Percentiles rank a stretch among this genome's conserved stretches.
phyloP scores from a whole-genome alignment of 2,329 filamentous ascomycete genomes.

The Colletotrichum noveboracense region DNA sequence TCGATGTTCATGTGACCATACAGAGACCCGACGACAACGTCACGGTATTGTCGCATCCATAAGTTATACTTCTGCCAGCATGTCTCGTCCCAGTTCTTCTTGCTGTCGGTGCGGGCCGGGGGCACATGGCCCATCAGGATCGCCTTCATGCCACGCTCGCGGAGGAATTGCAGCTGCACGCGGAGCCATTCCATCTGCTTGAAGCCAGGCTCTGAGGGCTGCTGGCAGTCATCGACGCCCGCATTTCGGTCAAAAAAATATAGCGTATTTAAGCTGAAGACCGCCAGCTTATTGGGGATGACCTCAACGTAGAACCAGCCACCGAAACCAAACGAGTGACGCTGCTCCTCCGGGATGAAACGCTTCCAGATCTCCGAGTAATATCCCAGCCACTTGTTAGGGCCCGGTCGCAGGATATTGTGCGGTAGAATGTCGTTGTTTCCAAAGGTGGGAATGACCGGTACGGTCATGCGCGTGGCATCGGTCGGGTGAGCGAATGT shows the following conservation, averaged over 20 bases:
- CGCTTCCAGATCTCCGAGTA: slow-evolving; percentile 81
- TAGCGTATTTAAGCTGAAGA: slow-evolving; percentile 94
- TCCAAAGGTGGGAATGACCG: slow-evolving; percentile 88
- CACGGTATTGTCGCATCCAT: slow-evolving; percentile 89
- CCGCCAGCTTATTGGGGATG: slow-evolving; percentile 81
- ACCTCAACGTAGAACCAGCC: slow-evolving; percentile 97
- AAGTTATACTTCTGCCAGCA: slow-evolving; percentile 98
- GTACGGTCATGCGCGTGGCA: slow-evolving; percentile 70
- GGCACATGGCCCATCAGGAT: slow-evolving; percentile 95
- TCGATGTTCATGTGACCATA: slow-evolving; percentile 99
- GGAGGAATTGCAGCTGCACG: slow-evolving; percentile 83
- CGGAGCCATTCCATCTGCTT: slow-evolving; percentile 97
- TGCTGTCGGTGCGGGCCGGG: slow-evolving; percentile 83
- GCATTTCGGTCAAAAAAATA: slow-evolving; percentile 96
- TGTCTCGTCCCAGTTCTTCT: slow-evolving; percentile 91
- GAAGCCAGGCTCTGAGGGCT: slow-evolving; percentile 83
- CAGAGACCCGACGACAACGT: slow-evolving; percentile 79
- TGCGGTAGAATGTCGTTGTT: slow-evolving; percentile 99
- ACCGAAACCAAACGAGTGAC: slow-evolving; percentile 87
- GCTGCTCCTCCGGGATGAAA: slow-evolving; percentile 92
- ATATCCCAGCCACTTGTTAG: slow-evolving; percentile 82
- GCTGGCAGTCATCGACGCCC: slow-evolving; percentile 87
- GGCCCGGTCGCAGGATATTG: slow-evolving; percentile 87
- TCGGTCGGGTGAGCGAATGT: slow-evolving; percentile 66
- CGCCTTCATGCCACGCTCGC: slow-evolving; percentile 86